These are phyloP conservation scores for Nakaseomyces sp. DNA, from an alignment of 1,139 yeast genomes.

Conservation along the genomic window DNA sequence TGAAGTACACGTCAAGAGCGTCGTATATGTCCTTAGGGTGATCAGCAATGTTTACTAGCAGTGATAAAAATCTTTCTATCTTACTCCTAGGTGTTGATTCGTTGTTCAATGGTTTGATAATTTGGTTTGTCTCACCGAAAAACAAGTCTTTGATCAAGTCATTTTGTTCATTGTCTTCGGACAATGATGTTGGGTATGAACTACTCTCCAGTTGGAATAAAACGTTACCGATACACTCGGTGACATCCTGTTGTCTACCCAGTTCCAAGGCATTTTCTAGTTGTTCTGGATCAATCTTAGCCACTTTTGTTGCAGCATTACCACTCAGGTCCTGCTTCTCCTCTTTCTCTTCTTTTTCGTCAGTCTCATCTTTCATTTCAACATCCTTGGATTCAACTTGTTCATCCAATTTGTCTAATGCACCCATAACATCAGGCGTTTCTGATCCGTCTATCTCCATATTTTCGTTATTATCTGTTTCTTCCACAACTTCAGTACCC, in stretches of 20 bases:
- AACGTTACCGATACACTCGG: conserved; percentile 93
- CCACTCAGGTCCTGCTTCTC: conserved; percentile 8
- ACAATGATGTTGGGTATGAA: conserved; percentile 54
- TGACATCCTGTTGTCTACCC: conserved; percentile 94
- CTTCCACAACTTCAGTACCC: not conserved
- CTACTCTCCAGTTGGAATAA: conserved; percentile 92
- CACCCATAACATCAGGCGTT: not conserved
- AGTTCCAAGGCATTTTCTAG: conserved; percentile 65
- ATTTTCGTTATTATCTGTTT: conserved; percentile 11
- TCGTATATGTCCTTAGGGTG: conserved; percentile 86
- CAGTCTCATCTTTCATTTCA: conserved; percentile 14
- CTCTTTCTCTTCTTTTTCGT: conserved; percentile 9
- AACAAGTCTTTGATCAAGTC: conserved; percentile 74
- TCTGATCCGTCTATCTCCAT: not conserved
- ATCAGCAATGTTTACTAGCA: conserved; percentile 77
- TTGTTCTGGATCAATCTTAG: conserved; percentile 50
- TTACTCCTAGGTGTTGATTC: conserved; percentile 42
- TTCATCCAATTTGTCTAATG: not conserved
- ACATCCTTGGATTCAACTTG: conserved; percentile 10
- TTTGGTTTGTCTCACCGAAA: conserved; percentile 63
- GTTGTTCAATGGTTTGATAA: conserved; percentile 36
- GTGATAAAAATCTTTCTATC: conserved; percentile 66
- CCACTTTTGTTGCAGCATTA: conserved; percentile 22
- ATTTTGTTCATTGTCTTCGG: conserved; percentile 70
- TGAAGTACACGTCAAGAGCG: conserved; percentile 78